These are phyloP conservation scores for Collybia nuda DNA, from an alignment of 768 basidiomycete species.

Conservation along the genomic window DNA sequence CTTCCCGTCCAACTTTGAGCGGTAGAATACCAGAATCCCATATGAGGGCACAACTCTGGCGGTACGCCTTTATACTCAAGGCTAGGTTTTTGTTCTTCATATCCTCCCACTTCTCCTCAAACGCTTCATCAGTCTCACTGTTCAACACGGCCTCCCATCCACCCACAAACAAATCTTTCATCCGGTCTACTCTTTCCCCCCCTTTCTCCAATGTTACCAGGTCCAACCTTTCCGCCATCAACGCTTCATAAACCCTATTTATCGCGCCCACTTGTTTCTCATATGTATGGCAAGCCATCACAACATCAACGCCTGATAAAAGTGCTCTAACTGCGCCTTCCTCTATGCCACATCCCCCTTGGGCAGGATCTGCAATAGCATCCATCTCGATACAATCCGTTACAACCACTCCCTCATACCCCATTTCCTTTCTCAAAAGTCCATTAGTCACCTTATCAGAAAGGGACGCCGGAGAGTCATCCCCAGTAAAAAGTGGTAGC, in stretches of 20 bases:
- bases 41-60: constrained; percentile 44
- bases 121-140: constrained; percentile 24
- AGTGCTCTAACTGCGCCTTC: constrained; percentile 57
- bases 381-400: constrained; percentile 82
- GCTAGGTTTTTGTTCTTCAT: constrained; percentile 37
- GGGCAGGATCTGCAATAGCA: constrained; percentile 51
- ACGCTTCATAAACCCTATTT: constrained; percentile 47
- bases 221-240: constrained; percentile 41
- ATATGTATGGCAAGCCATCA: constrained; percentile 71
- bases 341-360: constrained; percentile 45
- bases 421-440: constrained; percentile 49
- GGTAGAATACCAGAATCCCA: constrained; percentile 40
- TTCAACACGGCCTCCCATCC: constrained; percentile 40
- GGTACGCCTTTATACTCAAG: constrained; percentile 50
- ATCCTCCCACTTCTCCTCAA: constrained; percentile 25
- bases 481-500: constrained; percentile 53
- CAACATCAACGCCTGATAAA: constrained; percentile 68
- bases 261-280: constrained; percentile 53
- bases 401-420: constrained; percentile 60
- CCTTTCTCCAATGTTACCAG: constrained; percentile 39
- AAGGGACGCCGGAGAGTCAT: constrained; percentile 59
- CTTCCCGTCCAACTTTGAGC: constrained; percentile 20
- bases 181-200: constrained; percentile 39
- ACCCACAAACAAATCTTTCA: constrained; percentile 54
- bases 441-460: constrained; percentile 50